phyloP scores from a whole-genome alignment of 2,329 filamentous ascomycete genomes.

The Aspergillus glaucus region DNA sequence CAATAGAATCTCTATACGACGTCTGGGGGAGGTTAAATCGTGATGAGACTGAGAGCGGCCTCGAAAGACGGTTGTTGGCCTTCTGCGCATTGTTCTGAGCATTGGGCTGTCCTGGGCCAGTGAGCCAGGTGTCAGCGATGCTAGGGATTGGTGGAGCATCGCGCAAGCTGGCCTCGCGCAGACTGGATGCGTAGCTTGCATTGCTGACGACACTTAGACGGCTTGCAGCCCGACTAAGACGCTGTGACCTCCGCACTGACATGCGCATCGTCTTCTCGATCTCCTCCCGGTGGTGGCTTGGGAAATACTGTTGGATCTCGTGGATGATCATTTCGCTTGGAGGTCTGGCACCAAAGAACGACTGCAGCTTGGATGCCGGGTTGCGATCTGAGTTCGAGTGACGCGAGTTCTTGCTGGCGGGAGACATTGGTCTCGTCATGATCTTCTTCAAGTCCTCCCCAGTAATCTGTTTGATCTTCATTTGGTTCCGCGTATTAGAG shows the following conservation, averaged over 20 bases:
- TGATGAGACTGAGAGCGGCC: conserved; percentile 54
- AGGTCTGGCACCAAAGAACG: conserved; percentile 83
- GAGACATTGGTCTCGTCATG: conserved; percentile 81
- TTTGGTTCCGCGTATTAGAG: conserved; percentile 69
- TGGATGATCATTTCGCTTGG: conserved; percentile 97
- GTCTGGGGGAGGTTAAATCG: conserved; percentile 54
- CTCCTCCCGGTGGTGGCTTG: conserved; percentile 85
- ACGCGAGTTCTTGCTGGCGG: conserved; percentile 35
- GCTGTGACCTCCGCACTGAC: conserved; percentile 82
- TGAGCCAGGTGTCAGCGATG: conserved; percentile 90
- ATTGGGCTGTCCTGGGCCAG: background rate
- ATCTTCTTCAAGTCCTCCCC: conserved; percentile 82
- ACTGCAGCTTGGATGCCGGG: conserved; percentile 37
- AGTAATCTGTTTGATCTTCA: conserved; percentile 82
- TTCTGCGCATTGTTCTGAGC: conserved; percentile 31
- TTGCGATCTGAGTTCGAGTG: conserved; percentile 25
- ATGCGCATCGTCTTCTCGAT: conserved; percentile 93
- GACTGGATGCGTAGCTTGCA: conserved; percentile 82
- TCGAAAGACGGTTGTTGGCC: conserved; percentile 38
- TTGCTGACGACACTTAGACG: conserved; percentile 91
- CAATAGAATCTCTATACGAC: conserved; percentile 76
- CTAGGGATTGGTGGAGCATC: conserved; percentile 93
- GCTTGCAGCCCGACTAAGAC: conserved; percentile 86
- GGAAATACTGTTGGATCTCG: conserved; percentile 94
- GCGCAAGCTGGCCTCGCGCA: conserved; percentile 70